These are phyloP conservation scores for Suillus alpinus DNA, from an alignment of 768 basidiomycete genomes.

Conservation along the genomic window DNA sequence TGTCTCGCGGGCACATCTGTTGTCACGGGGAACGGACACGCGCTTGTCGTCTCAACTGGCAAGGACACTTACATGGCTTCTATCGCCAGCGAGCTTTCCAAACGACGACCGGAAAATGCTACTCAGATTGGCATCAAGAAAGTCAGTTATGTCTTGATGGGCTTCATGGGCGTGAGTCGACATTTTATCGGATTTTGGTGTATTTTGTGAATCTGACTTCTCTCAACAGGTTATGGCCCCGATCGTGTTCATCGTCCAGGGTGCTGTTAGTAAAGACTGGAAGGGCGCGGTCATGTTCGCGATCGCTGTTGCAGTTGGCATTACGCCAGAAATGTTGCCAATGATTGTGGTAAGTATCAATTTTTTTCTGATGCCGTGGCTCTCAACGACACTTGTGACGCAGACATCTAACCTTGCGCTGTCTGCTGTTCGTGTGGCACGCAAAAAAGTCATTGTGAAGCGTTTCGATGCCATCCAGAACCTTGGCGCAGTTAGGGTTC, in stretches of 20 bases:
- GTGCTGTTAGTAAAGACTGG: slow-evolving; percentile 31
- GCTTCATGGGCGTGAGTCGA: slow-evolving; percentile 27
- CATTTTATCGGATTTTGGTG: not conserved
- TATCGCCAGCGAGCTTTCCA: slow-evolving; percentile 32
- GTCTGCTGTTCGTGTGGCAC: slow-evolving; percentile 53
- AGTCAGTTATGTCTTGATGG: slow-evolving; percentile 31
- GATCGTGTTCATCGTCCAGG: slow-evolving; percentile 27
- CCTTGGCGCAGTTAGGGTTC: slow-evolving; percentile 49
- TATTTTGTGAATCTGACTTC: not conserved
- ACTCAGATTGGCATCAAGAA: slow-evolving; percentile 32
- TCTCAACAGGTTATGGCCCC: slow-evolving; percentile 28
- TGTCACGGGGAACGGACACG: slow-evolving; percentile 30
- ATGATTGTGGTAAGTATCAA: slow-evolving; percentile 28
- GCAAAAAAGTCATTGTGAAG: slow-evolving; percentile 58
- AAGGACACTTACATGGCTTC: slow-evolving; percentile 34
- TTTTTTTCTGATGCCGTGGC: not conserved
- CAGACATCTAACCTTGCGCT: slow-evolving; percentile 59
- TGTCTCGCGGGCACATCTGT: slow-evolving; percentile 35
- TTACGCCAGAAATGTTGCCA: slow-evolving; percentile 32
- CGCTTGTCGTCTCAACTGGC: slow-evolving; percentile 30
- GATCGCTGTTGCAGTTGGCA: slow-evolving; percentile 29
- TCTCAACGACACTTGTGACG: slow-evolving; percentile 32
- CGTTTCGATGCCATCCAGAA: slow-evolving; percentile 64
- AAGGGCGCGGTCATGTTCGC: slow-evolving; percentile 30
- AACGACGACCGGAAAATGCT: slow-evolving; percentile 30